Conservation (phyloP, 805 yeast genomes). For the Candida sphagnicola region DNA sequence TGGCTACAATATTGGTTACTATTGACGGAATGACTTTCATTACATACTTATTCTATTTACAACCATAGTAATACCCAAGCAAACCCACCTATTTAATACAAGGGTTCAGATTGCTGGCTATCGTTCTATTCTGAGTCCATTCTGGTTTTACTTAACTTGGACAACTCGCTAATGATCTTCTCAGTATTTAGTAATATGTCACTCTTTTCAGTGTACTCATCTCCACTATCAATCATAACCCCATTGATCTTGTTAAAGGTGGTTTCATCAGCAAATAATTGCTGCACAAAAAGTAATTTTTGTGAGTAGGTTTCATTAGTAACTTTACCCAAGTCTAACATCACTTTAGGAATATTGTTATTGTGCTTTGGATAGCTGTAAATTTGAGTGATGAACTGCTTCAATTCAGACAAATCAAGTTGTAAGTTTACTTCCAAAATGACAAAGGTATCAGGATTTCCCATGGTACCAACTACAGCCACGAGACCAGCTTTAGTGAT, state of each 20-base stretch:
- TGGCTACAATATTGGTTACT: too few relatives aligned
- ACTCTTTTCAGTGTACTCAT: constrained; percentile 18
- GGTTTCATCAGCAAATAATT: constrained; percentile 12
- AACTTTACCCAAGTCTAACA: constrained; percentile 27
- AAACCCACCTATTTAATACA: too few relatives aligned
- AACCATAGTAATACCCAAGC: too few relatives aligned
- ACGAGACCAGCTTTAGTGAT: constrained; percentile 46
- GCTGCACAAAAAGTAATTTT: constrained; percentile 10
- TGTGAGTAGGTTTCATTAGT: constrained; percentile 11
- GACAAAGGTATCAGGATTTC: constrained; percentile 48
- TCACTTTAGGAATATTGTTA: constrained; percentile 17
- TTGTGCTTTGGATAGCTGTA: constrained; percentile 12
- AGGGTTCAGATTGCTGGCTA: too few relatives aligned
- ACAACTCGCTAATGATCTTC: constrained; percentile 16
- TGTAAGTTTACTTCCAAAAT: constrained; percentile 25
- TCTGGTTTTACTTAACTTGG: constrained; percentile 11
- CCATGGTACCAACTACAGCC: constrained; percentile 46
- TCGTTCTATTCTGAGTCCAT: background rate
- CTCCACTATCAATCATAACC: constrained; percentile 39
- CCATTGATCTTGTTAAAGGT: constrained; percentile 24
- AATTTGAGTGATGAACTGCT: constrained; percentile 10
- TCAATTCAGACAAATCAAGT: constrained; percentile 12
- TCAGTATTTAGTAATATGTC: constrained; percentile 19
- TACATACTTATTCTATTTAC: too few relatives aligned
- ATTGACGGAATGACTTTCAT: too few relatives aligned